A percentile compares a stretch with the other conserved stretches of the same genome.
These are phyloP conservation scores for Fraxinus ornus DNA, from an alignment of 305 asterid species.

Conservation along the genomic window DNA sequence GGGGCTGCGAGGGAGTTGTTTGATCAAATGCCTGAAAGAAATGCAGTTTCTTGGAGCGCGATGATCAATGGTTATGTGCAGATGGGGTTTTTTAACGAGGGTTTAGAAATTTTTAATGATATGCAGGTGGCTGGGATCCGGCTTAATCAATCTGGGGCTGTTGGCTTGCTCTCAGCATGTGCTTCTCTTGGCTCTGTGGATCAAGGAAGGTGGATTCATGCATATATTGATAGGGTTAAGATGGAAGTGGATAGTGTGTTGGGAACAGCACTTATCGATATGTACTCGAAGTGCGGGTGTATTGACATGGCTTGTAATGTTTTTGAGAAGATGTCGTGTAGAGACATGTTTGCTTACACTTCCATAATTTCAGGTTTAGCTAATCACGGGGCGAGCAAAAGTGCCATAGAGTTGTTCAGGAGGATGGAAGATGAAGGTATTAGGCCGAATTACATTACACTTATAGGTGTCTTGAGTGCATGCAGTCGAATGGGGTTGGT, in stretches of 20 bases:
- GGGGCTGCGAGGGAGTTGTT: conserved; percentile 41
- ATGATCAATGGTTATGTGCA: conserved; percentile 52
- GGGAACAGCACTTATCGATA: conserved; percentile 34
- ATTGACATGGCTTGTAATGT: conserved; percentile 37
- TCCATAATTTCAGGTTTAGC: conserved; percentile 52
- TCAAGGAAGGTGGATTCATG: conserved; percentile 56
- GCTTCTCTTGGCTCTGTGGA: conserved; percentile 42
- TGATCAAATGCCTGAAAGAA: conserved; percentile 51
- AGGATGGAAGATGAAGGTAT: conserved; percentile 48
- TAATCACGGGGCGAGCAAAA: conserved; percentile 37
- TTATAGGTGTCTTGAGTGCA: conserved; percentile 43
- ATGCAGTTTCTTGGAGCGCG: conserved; percentile 50
- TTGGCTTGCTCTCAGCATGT: conserved; percentile 47
- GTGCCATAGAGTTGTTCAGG: conserved; percentile 35
- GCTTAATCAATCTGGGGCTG: conserved; percentile 42
- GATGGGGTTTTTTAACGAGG: conserved; percentile 44
- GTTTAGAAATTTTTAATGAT: conserved; percentile 33
- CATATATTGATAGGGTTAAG: conserved; percentile 25
- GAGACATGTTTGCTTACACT: conserved; percentile 44
- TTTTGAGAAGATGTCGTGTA: conserved; percentile 35
- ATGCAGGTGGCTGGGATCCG: conserved; percentile 38
- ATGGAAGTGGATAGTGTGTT: conserved; percentile 38
- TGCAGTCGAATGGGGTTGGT: conserved; percentile 51
- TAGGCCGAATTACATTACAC: conserved; percentile 49
- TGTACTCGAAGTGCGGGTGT: conserved; percentile 42